A percentile compares a stretch with the other conserved stretches of the same genome.
Conservation (phyloP, 257 asterid genomes). For the Sherardia arvensis region DNA sequence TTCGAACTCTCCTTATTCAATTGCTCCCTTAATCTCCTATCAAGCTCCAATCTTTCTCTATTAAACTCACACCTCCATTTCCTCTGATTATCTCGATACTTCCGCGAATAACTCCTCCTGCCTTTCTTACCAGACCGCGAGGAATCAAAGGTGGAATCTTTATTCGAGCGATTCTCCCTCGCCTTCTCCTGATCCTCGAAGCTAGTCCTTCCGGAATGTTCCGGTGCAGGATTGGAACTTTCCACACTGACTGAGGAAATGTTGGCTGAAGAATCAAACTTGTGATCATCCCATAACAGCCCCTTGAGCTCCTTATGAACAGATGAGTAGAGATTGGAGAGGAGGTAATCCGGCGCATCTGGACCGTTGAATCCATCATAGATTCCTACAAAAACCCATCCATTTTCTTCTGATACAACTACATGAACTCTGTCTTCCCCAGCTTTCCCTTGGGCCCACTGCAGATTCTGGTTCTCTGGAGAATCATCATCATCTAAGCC, state of each 20-base stretch:
- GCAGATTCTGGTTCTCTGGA: slow-evolving; percentile 54
- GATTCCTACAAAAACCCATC: slow-evolving; percentile 93
- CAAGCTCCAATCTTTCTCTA: slow-evolving; percentile 86
- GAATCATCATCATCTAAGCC: slow-evolving; percentile 63
- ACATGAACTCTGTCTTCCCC: slow-evolving; percentile 98
- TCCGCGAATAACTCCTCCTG: slow-evolving; percentile 35
- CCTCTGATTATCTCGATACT: slow-evolving; percentile 62
- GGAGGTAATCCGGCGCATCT: slow-evolving; percentile 81
- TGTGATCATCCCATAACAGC: slow-evolving; percentile 80
- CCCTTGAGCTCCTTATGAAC: slow-evolving; percentile 89
- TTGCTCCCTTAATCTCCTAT: slow-evolving; percentile 61
- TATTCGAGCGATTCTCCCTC: slow-evolving; percentile 38
- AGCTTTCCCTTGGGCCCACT: slow-evolving; percentile 99
- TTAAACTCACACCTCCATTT: slow-evolving; percentile 94
- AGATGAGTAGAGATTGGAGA: slow-evolving; percentile 68
- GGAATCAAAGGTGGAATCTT: slow-evolving; percentile 23
- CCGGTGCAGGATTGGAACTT: slow-evolving; percentile 4
- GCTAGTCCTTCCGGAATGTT: slow-evolving; percentile 30
- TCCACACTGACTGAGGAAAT: slow-evolving; percentile 18
- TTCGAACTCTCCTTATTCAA: slow-evolving; percentile 27
- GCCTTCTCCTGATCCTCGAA: slow-evolving; percentile 53
- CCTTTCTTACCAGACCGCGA: slow-evolving; percentile 24
- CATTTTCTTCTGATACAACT: slow-evolving; percentile 87
- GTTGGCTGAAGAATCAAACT: slow-evolving; percentile 23
- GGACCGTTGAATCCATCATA: slow-evolving; percentile 97